phyloP scores from a whole-genome alignment of 352 stramenopile genomes.

The Pythium aristosporum region DNA sequence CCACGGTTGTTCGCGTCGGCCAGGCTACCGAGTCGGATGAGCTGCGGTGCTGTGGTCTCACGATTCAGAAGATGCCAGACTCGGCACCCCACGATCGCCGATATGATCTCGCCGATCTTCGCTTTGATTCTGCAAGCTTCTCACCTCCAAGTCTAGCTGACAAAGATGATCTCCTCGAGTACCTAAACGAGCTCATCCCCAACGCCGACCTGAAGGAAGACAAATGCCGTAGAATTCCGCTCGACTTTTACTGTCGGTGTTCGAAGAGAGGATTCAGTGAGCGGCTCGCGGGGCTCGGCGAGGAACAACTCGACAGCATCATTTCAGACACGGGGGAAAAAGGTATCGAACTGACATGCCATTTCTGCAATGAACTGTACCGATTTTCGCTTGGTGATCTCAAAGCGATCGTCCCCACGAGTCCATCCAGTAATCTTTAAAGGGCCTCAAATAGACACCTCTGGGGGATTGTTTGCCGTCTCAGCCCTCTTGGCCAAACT shows the following conservation, averaged over 20 bases:
- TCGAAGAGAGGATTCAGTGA: conserved; percentile 67
- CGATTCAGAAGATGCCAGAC: conserved; percentile 82
- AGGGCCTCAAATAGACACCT: conserved; percentile 5
- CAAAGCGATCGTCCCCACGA: conserved; percentile 26
- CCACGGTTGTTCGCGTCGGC: conserved; percentile 79
- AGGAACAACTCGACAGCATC: conserved; percentile 48
- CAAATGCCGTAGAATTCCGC: conserved; percentile 52
- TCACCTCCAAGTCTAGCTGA: conserved; percentile 45
- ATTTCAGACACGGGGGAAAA: conserved; percentile 45
- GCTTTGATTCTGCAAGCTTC: conserved; percentile 53
- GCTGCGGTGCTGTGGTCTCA: conserved; percentile 66
- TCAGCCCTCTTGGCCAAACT: conserved; percentile 99
- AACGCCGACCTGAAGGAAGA: conserved; percentile 58
- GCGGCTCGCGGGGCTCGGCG: conserved; percentile 52
- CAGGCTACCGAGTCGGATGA: conserved; percentile 48
- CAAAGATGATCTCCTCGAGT: conserved; percentile 59
- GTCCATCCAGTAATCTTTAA: conserved; percentile 18
- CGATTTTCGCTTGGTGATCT: conserved; percentile 58
- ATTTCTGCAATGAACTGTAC: conserved; percentile 86
- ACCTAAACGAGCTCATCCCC: conserved; percentile 76
- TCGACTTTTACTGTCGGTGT: conserved; percentile 86
- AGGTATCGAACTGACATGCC: conserved; percentile 73
- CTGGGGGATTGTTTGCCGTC: not conserved
- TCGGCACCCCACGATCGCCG: conserved; percentile 45
- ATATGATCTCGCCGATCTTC: conserved; percentile 69